phyloP scores from a whole-genome alignment of 148 eudicot genomes.

The Nepenthes mirabilis region DNA sequence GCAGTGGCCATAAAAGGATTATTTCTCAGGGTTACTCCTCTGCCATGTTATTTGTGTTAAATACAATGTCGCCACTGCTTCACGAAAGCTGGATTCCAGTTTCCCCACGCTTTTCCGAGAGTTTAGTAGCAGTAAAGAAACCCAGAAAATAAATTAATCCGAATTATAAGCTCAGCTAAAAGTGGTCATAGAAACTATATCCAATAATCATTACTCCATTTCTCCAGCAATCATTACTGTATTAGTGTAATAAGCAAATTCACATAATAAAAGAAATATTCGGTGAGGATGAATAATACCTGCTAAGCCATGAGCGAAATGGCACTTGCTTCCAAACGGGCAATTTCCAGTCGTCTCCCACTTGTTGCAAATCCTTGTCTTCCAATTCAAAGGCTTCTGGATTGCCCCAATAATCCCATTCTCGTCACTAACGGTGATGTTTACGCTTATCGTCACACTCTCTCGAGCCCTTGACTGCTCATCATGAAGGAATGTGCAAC shows the following conservation, averaged over 20 bases:
- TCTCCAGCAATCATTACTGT: too few relatives aligned
- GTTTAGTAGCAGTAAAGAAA: too few relatives aligned
- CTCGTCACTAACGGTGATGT: slow-evolving; percentile 31
- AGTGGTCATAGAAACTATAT: too few relatives aligned
- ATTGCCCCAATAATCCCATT: slow-evolving; percentile 15
- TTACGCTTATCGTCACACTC: slow-evolving; percentile 49
- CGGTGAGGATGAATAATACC: slow-evolving; percentile 10
- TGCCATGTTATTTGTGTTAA: too few relatives aligned
- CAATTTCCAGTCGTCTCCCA: slow-evolving; percentile 95
- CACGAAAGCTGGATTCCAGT: too few relatives aligned
- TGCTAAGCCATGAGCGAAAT: slow-evolving; percentile 63
- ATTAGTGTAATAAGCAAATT: neutral
- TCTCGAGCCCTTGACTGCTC: slow-evolving; percentile 84
- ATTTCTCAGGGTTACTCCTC: too few relatives aligned
- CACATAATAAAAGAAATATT: neutral
- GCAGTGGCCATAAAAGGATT: too few relatives aligned
- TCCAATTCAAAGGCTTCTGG: slow-evolving; percentile 90
- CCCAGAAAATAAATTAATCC: too few relatives aligned
- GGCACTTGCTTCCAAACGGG: slow-evolving; percentile 97
- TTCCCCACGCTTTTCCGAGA: too few relatives aligned
- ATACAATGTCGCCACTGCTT: too few relatives aligned
- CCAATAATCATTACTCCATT: too few relatives aligned
- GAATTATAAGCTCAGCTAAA: too few relatives aligned
- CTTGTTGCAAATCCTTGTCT: slow-evolving; percentile 91
- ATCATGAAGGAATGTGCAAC: slow-evolving; percentile 82